Evolutionary conservation across 371 early-diverging fungal genomes (phyloP).

Genomic region (Capillidium heterosporum): DNA sequence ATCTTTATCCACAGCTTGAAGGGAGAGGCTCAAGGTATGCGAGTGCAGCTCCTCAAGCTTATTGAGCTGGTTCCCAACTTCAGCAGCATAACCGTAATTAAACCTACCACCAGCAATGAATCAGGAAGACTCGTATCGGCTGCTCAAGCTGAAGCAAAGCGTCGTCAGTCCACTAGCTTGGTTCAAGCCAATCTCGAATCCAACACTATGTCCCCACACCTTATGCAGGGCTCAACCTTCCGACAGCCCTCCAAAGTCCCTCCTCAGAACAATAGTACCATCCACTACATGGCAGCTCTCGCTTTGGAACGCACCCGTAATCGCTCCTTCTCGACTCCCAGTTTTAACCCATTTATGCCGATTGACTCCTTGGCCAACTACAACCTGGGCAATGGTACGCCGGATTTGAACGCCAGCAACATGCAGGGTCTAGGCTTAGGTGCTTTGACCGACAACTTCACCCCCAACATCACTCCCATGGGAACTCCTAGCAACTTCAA

Average conservation of each 20-base stretch:
- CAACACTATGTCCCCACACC: neutral
- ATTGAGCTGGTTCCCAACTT: neutral
- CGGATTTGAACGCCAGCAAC: too few relatives aligned
- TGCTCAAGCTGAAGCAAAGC: neutral
- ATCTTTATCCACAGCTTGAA: neutral
- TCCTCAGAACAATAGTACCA: too few relatives aligned
- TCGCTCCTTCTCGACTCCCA: too few relatives aligned
- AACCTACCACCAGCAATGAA: neutral
- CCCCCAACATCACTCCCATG: too few relatives aligned
- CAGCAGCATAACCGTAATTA: neutral
- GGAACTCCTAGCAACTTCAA: too few relatives aligned
- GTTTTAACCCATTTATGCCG: too few relatives aligned
- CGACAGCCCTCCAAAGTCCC: neutral
- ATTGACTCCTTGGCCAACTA: too few relatives aligned
- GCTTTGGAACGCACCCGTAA: too few relatives aligned
- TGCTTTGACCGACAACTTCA: too few relatives aligned
- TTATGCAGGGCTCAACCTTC: neutral
- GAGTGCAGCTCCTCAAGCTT: neutral
- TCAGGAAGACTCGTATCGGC: neutral
- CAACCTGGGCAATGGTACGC: too few relatives aligned
- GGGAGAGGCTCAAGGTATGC: neutral
- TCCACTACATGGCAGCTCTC: too few relatives aligned
- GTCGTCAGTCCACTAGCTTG: neutral
- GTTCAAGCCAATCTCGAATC: neutral
- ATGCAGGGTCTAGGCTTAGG: too few relatives aligned